These are phyloP conservation scores for Termitomyces heimii DNA, from an alignment of 768 basidiomycete species.

Conservation along the genomic window DNA sequence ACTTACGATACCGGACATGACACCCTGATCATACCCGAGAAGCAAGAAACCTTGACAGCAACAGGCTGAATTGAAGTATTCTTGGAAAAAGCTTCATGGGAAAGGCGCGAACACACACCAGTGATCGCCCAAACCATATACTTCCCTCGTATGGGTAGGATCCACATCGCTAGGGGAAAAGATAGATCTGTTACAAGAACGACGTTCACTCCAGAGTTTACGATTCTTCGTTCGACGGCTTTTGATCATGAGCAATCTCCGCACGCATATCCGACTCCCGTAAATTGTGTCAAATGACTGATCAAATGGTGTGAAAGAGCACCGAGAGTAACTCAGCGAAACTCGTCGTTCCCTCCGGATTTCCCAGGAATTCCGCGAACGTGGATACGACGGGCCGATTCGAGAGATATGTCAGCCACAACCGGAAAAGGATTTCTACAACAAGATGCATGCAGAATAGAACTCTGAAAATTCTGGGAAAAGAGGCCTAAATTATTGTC, in stretches of 20 bases:
- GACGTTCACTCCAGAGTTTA: neutral
- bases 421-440: no score
- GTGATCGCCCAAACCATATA: conserved; percentile 33
- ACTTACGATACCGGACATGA: conserved; percentile 34
- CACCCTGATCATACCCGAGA: conserved; percentile 33
- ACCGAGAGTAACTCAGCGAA: neutral
- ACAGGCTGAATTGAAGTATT: conserved; percentile 20
- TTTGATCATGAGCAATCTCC: neutral
- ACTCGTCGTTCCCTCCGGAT: neutral
- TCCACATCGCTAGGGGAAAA: conserved; percentile 24
- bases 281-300: neutral
- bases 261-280: neutral
- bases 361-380: neutral
- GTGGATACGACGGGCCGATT: neutral
- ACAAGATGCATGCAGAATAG: neutral
- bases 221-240: neutral
- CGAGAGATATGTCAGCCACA: neutral
- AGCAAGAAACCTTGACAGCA: conserved; percentile 35
- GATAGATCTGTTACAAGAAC: neutral
- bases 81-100: neutral
- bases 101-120: conserved; percentile 15
- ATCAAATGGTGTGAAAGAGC: neutral
- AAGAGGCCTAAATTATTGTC: neutral
- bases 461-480: neutral
- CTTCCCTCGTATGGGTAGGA: conserved; percentile 27